Percentiles rank a stretch among this genome's conserved stretches.
phyloP scores from a whole-genome alignment of 192 early-diverging fungal genomes.

The Backusella westeae region DNA sequence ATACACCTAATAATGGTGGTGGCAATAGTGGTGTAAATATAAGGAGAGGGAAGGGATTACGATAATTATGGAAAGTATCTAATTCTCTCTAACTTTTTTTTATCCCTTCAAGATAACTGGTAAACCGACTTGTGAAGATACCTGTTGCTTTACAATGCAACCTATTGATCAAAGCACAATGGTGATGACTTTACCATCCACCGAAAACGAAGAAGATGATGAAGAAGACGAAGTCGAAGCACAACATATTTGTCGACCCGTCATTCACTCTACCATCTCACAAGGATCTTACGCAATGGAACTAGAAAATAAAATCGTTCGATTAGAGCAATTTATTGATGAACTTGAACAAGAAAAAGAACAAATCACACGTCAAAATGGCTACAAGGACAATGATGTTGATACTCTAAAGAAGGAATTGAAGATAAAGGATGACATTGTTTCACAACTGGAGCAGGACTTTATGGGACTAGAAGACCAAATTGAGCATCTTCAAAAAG shows the following conservation, averaged over 20 bases:
- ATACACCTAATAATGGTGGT: not conserved
- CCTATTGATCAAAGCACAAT: conserved; percentile 34
- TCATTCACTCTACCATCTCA: conserved; percentile 36
- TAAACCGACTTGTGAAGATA: conserved; percentile 33
- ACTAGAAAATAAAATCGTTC: conserved; percentile 27
- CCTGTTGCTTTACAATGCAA: conserved; percentile 33
- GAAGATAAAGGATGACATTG: conserved; percentile 34
- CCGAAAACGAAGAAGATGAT: conserved; percentile 22
- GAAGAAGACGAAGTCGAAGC: conserved; percentile 32
- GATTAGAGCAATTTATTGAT: conserved; percentile 31
- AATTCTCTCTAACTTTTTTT: not conserved
- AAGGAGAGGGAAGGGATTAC: not conserved
- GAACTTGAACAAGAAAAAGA: conserved; percentile 37
- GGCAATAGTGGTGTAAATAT: not conserved
- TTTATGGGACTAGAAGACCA: conserved; percentile 35
- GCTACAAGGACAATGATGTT: conserved; percentile 32
- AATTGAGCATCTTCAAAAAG: conserved; percentile 30
- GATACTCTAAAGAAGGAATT: conserved; percentile 40
- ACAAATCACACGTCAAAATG: conserved; percentile 17
- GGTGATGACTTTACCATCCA: conserved; percentile 35
- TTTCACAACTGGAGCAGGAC: conserved; percentile 39
- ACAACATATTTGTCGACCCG: conserved; percentile 41
- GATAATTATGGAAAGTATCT: conserved; percentile 3
- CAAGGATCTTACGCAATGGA: conserved; percentile 36
- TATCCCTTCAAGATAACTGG: conserved; percentile 27